phyloP scores from a whole-genome alignment of 2,329 filamentous ascomycete species.

The Fusarium albidum region DNA sequence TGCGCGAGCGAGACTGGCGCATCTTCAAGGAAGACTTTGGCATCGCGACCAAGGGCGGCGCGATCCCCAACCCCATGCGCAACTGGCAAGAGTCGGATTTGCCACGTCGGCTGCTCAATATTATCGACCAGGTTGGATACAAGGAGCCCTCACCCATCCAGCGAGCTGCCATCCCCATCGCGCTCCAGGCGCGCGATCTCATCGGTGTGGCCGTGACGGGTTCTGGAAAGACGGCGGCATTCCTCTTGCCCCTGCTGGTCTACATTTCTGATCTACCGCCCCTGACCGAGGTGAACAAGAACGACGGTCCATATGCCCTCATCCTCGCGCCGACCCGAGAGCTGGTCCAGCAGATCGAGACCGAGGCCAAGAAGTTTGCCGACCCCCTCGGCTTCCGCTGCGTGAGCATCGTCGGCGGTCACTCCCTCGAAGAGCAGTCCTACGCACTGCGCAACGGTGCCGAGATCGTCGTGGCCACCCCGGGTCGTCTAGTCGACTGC shows the following conservation, averaged over 20 bases:
- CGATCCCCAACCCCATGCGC: constrained; percentile 95
- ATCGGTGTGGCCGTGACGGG: constrained; percentile 98
- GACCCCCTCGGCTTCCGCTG: constrained; percentile 90
- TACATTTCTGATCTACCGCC: constrained; percentile 93
- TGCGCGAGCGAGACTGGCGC: constrained; percentile 98
- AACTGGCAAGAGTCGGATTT: constrained; percentile 88
- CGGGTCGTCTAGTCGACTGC: constrained; percentile 95
- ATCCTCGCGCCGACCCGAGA: constrained; percentile 97
- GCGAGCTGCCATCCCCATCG: constrained; percentile 93
- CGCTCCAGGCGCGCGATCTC: constrained; percentile 90
- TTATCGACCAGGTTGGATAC: constrained; percentile 87
- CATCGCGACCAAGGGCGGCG: constrained; percentile 91
- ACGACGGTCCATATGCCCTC: constrained; percentile 96
- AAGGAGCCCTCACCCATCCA: constrained; percentile 92
- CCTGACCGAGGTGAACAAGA: constrained; percentile 84
- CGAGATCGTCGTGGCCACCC: constrained; percentile 98
- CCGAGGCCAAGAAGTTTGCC: constrained; percentile 92
- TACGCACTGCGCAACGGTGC: constrained; percentile 90
- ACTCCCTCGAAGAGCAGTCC: constrained; percentile 92
- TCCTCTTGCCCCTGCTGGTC: constrained; percentile 88
- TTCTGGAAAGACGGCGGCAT: constrained; percentile 97
- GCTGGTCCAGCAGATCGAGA: constrained; percentile 95
- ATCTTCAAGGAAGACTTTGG: constrained; percentile 99
- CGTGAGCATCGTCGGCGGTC: constrained; percentile 97
- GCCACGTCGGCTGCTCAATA: constrained; percentile 78